Evolutionary conservation across 2,329 filamentous ascomycete species (phyloP), one percentile per base, ranked within the genome.

Genomic region (Clonostachys chloroleuca): DNA sequence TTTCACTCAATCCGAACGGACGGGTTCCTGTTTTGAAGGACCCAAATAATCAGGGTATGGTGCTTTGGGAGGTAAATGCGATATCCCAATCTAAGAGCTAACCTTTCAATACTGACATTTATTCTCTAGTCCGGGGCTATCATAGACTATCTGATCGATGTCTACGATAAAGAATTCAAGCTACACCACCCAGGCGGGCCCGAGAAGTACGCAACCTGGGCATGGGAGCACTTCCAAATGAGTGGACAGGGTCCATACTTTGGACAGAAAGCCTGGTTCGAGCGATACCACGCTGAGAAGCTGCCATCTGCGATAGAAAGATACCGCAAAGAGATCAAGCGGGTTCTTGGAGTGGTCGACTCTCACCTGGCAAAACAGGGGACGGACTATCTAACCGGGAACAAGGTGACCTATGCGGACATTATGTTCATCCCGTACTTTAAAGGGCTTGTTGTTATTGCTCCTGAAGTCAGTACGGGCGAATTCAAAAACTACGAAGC

Each of bases 161-260:
- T 46, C 18, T 61, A 61, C 48, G 59, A 61, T 50, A 57, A 56
- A 35, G 34, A 42, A 16, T 34, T 44, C 48, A 54, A 44, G 47
- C 36, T 58, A 17, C 46, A 43, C 42, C 49, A 49, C 47, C 41
- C 40, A 12, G 24, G n/a, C 16, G n/a, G 33, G 6, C 45, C 34
- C 5, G 34, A 47, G 12, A 39, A 43, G 34, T 34, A 36, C 17
- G 17, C 36, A 39, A 42, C 40, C 40, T 20, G 40, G n/a, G 16
- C n/a, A 3, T 42, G 40, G 40, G 40, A 17, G 40, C 40, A 42
- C 18, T 36, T 44, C 37, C 46, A 44, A 14, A 44, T 45, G 34
- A 44, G 57, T 44, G 68, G 69, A 12, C 65, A 73, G 54, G 72
- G 70, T 1, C 72, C 71, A 0, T 75, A 73, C 52, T 75, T 58